phyloP scores from a whole-genome alignment of 768 basidiomycete genomes.

The Xerocomus spinulosus region DNA sequence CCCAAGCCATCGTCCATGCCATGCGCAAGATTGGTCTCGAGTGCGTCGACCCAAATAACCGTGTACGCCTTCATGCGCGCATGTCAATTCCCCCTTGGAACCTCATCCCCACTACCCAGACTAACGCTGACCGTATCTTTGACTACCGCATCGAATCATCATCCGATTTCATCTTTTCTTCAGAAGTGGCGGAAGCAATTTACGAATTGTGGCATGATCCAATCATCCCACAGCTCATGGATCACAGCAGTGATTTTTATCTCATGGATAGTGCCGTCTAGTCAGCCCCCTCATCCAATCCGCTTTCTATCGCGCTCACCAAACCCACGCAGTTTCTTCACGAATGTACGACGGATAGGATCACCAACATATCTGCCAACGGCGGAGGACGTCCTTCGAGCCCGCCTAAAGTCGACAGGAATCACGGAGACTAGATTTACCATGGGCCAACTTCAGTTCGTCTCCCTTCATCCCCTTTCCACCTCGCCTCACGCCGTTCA shows the following conservation, averaged over 20 bases:
- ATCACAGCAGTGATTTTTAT: slow-evolving; percentile 74
- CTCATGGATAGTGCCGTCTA: slow-evolving; percentile 93
- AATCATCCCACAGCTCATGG: slow-evolving; percentile 48
- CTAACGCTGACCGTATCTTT: slow-evolving; percentile 56
- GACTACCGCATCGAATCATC: slow-evolving; percentile 48
- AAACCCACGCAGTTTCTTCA: slow-evolving; percentile 63
- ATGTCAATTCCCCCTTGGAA: too few relatives aligned
- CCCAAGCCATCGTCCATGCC: slow-evolving; percentile 78
- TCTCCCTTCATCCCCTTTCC: not conserved
- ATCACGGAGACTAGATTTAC: slow-evolving; percentile 85
- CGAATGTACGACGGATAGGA: slow-evolving; percentile 79
- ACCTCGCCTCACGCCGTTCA: slow-evolving; percentile 5
- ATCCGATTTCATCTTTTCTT: slow-evolving; percentile 44
- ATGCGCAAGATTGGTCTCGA: slow-evolving; percentile 85
- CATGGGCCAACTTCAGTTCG: slow-evolving; percentile 61
- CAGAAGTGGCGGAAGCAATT: slow-evolving; percentile 68
- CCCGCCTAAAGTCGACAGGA: slow-evolving; percentile 85
- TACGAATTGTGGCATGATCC: slow-evolving; percentile 68
- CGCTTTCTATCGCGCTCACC: not conserved
- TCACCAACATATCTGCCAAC: slow-evolving; percentile 77
- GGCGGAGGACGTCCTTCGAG: slow-evolving; percentile 81
- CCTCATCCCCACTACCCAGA: slow-evolving; percentile 24
- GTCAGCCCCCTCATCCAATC: slow-evolving; percentile 40
- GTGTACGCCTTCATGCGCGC: slow-evolving; percentile 28
- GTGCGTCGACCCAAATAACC: slow-evolving; percentile 61